Base-by-base conservation (phyloP, 2,329 filamentous ascomycete genomes). In the Xylariaceae sp. region DNA sequence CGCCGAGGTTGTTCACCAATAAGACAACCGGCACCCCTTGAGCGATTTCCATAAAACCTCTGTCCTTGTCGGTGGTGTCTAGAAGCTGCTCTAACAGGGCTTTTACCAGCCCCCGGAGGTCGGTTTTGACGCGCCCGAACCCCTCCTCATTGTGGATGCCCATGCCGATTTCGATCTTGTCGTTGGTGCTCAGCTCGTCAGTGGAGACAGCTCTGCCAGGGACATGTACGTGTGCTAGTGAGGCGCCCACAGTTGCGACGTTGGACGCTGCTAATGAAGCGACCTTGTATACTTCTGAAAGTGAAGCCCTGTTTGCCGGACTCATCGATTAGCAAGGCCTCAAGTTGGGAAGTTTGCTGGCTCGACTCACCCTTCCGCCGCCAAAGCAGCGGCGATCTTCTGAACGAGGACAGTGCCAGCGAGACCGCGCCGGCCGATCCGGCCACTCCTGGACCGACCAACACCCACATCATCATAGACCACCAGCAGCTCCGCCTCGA, bases 121-220 rank as follows among this genome's bases (percentile, higher is more conserved):
- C 62, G 3, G 71, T 73, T 1, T 59, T 64, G 13, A 80, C 52
- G 56, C 75, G 76, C 52, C 65, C 67, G 51, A 77, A 73, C 0
- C 73, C 79, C 0, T 79, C 78, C 57, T 84, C 79, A 52, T 82
- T 82, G 55, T 84, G 80, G 11, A 77, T 77, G 0, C 80, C 79
- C 15, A 78, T 81, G 3, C 80, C 79, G n/a, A 83, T 65, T 55
- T 81, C 78, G 24, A 81, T 57, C 40, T 76, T 75, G 39, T 76
- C 59, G n/a, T 28, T 28, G 4, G 26, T 9, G 26, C 14, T 13
- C 4, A 28, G n/a, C n/a, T 28, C 26, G 26, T 28, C 26, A 5
- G 26, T 28, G 26, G 26, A 28, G 5, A 28, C 26, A n/a, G 26
- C 11, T 28, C 26, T 28, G 12, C 26, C 26, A 13, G 26, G 26